phyloP scores from a whole-genome alignment of 805 yeast species.

The Cyberlindnera euphorbiae region DNA sequence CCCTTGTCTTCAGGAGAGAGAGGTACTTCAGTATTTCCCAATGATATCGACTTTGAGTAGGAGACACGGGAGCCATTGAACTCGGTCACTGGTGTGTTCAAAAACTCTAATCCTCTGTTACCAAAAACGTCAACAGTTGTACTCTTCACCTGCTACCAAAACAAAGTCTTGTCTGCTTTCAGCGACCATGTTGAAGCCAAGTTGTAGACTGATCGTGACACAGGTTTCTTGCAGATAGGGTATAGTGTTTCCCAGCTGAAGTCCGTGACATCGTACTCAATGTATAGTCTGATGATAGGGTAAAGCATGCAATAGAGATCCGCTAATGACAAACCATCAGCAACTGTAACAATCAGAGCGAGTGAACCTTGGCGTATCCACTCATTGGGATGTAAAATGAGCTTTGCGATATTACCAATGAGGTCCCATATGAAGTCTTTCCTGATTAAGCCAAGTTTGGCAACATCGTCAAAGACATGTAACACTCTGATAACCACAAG shows the following conservation, averaged over 20 bases:
- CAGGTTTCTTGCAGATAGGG: constrained; percentile 62
- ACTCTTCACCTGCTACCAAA: constrained; percentile 61
- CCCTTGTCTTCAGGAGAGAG: constrained; percentile 60
- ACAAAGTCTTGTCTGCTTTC: constrained; percentile 60
- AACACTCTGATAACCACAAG: constrained; percentile 70
- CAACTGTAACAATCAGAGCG: constrained; percentile 54
- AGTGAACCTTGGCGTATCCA: constrained; percentile 74
- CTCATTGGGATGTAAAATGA: constrained; percentile 80
- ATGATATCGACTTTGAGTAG: constrained; percentile 28
- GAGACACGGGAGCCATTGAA: constrained; percentile 9
- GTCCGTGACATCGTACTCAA: constrained; percentile 70
- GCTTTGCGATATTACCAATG: constrained; percentile 43
- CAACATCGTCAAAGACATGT: constrained; percentile 49
- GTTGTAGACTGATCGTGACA: constrained; percentile 61
- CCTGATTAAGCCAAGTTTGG: constrained; percentile 51
- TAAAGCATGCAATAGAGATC: constrained; percentile 80
- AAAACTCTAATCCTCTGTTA: constrained; percentile 33
- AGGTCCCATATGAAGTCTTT: constrained; percentile 51
- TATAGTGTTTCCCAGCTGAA: constrained; percentile 63
- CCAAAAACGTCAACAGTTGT: constrained; percentile 41
- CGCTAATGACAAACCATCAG: constrained; percentile 61
- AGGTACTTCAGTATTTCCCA: constrained; percentile 42
- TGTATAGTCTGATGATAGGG: constrained; percentile 72
- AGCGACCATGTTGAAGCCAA: constrained; percentile 67
- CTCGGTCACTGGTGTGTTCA: constrained; percentile 22